Base-by-base conservation (phyloP, 371 early-diverging fungal species). In the Apophysomyces elegans region DNA sequence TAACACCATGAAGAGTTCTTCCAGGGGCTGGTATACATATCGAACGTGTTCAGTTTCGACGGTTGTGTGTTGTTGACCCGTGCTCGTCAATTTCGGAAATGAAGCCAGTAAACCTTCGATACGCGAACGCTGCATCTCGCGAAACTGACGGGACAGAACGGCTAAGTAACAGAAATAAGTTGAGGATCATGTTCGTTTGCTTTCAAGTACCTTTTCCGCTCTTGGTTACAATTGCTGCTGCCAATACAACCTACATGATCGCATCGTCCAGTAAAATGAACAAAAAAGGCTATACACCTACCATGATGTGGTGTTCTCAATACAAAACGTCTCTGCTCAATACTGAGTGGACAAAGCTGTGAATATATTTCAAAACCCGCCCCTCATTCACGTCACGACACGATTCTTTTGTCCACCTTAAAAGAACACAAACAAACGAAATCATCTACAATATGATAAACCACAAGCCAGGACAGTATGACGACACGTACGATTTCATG, bases 21-120 rank as follows among this genome's bases (percentile, higher is more conserved):
- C 98, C 61, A 96, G 85, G 18, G 98, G 98, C 81, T 97, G 93
- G 81, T 97, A 99, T 56, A 98, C 96, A 72, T 95, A 99, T 62
- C 99, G 93, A 16, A 99, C 95, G 58, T 93, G 84, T 44, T 98
- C 99, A 1, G 97, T 98, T 71, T 99, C 98, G 41, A 97, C 91
- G 47, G 93, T 96, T 14, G 99, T 98, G 70, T 97, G 98, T 81
- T 99, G 97, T 69, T 95, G 93, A 16, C 92, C 93, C 5, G 89
- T 80, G 59, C 91, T 88, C 62, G 97, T 93, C 62, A 99, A 84
- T 78, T 97, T 97, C 7, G 99, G 98, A 70, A 98, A 98, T 45
- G 96, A 95, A 12, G 95, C 93, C 59, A 98, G 80, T 54, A 98
- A 84, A 14, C 97, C 97, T 77, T 98, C 99, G 67, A 97, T 96